phyloP scores from a whole-genome alignment of 225 moss, liverwort and hornwort genomes.

The Thuidium tamariscinum region DNA sequence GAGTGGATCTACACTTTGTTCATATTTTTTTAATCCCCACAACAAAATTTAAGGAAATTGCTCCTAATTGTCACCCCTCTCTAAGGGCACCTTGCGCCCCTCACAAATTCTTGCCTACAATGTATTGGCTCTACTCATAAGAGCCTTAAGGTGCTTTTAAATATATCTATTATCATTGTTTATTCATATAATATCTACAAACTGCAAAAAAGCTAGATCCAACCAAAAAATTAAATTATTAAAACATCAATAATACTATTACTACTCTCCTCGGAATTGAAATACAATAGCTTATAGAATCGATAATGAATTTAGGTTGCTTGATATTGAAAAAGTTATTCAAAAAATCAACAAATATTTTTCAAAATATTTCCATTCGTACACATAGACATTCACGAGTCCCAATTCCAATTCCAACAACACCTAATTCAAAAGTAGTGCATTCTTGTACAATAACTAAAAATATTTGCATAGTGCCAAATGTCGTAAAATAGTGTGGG shows the following conservation, averaged over 20 bases:
- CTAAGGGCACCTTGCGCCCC: rapidly evolving
- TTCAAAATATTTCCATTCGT: too few relatives aligned
- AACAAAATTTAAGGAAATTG: not conserved
- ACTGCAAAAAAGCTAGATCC: not conserved
- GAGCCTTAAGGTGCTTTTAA: rapidly evolving
- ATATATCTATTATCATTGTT: not conserved
- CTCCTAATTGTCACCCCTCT: not conserved
- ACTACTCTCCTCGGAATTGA: too few relatives aligned
- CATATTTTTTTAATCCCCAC: rapidly evolving
- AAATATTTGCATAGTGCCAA: too few relatives aligned
- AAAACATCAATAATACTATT: not conserved
- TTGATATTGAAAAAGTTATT: too few relatives aligned
- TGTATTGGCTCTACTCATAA: rapidly evolving
- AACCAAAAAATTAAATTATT: not conserved
- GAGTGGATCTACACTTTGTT: rapidly evolving
- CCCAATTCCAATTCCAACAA: too few relatives aligned
- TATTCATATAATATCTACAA: not conserved
- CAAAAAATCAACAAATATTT: too few relatives aligned
- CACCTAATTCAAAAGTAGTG: too few relatives aligned
- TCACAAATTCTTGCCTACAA: rapidly evolving
- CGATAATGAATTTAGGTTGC: too few relatives aligned
- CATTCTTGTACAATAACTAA: too few relatives aligned
- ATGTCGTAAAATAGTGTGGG: too few relatives aligned
- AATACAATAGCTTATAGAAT: too few relatives aligned
- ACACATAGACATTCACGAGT: too few relatives aligned